Evolutionary conservation across 495 filamentous ascomycete genomes (phyloP).

Genomic region (Penicillium psychrofluorescens): DNA sequence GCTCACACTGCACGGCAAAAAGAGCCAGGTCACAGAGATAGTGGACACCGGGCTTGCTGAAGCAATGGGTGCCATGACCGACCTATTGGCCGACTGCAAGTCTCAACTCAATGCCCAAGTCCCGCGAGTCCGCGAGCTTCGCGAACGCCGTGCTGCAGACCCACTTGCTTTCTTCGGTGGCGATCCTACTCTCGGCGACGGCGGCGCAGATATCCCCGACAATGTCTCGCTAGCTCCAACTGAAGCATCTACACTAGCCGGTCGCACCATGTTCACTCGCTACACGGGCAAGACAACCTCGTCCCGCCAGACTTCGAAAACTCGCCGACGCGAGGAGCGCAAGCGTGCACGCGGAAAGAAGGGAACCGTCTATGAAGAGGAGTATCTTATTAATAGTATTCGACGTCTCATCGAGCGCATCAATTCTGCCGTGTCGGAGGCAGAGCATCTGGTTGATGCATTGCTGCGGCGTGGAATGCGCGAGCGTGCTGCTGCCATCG

Average conservation of each 20-base stretch:
- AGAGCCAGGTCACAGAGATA: constrained; percentile 44
- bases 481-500: constrained; percentile 73
- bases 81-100: constrained; percentile 88
- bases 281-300: constrained; percentile 77
- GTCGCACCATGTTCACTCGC: constrained; percentile 73
- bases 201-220: constrained; percentile 68
- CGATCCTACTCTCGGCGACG: constrained; percentile 46
- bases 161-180: constrained; percentile 74
- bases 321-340: constrained; percentile 79
- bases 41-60: constrained; percentile 75
- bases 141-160: constrained; percentile 70
- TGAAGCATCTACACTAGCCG: constrained; percentile 66
- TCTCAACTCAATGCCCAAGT: constrained; percentile 76
- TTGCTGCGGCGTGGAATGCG: constrained; percentile 75
- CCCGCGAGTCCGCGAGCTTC: constrained; percentile 73
- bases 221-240: constrained; percentile 86
- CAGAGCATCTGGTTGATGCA: constrained; percentile 62
- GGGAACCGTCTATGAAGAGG: constrained; percentile 94
- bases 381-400: constrained; percentile 85
- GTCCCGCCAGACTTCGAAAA: constrained; percentile 73
- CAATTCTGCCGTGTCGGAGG: constrained; percentile 61
- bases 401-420: constrained; percentile 78
- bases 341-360: constrained; percentile 92
- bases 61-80: constrained; percentile 67
- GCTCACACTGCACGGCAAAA: constrained; percentile 41